A percentile compares a stretch with the other conserved stretches of the same genome.
These are phyloP conservation scores for Uronychia setigera DNA, from an alignment of 73 alveolate species.

Conservation along the genomic window DNA sequence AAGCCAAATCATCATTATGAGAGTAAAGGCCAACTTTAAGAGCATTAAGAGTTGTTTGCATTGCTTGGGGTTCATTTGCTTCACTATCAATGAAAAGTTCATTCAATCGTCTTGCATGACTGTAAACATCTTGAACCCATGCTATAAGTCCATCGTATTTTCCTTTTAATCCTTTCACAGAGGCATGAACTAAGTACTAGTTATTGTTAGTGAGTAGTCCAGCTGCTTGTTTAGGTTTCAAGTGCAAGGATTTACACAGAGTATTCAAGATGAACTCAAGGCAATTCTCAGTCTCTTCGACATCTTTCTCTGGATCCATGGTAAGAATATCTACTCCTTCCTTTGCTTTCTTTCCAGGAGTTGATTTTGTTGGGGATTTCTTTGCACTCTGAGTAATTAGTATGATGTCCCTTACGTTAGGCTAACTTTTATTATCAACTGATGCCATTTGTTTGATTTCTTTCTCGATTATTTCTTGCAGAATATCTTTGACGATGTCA, in stretches of 20 bases:
- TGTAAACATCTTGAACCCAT: constrained; percentile 77
- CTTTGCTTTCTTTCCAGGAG: constrained; percentile 4
- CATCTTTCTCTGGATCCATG: constrained; percentile 60
- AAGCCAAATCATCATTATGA: constrained; percentile 67
- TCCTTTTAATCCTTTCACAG: constrained; percentile 97
- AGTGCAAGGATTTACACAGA: constrained; percentile 82
- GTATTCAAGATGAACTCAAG: constrained; percentile 93
- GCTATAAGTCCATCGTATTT: constrained; percentile 84
- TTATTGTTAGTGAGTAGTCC: constrained; percentile 94
- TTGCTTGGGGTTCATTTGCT: constrained; percentile 42
- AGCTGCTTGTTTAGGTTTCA: constrained; percentile 96
- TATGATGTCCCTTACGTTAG: background rate
- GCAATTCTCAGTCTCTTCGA: constrained; percentile 36
- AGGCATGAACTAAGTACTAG: constrained; percentile 93
- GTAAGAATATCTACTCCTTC: constrained; percentile 72
- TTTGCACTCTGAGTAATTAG: background rate
- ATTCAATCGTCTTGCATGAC: constrained; percentile 64
- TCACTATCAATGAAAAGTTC: constrained; percentile 76
- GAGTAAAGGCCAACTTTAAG: constrained; percentile 80
- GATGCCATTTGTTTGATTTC: background rate
- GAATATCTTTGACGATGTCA: constrained; percentile 3
- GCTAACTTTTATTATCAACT: background rate
- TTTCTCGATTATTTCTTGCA: background rate
- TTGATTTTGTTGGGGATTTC: background rate
- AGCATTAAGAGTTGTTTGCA: constrained; percentile 51